These are phyloP conservation scores for Arthromyces matolae DNA, from an alignment of 768 basidiomycete species.

Conservation along the genomic window DNA sequence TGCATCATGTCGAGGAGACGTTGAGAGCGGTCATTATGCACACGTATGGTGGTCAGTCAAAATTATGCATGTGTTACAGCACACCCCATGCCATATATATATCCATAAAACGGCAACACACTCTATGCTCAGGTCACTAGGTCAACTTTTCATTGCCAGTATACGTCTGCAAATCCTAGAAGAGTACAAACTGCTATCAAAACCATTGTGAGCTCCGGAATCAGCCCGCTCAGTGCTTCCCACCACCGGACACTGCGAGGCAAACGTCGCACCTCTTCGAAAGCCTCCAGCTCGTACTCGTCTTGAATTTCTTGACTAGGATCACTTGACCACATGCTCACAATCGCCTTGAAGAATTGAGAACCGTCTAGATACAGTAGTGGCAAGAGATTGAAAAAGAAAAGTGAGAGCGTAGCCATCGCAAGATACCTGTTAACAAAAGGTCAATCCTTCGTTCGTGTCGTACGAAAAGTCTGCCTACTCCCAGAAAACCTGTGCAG, in stretches of 20 bases:
- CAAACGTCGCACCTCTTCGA: slow-evolving; percentile 11
- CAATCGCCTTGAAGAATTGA: slow-evolving; percentile 42
- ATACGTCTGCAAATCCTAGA: slow-evolving; percentile 18
- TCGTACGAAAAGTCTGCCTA: too few species aligned
- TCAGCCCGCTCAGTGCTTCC: slow-evolving; percentile 12
- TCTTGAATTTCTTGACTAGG: slow-evolving; percentile 2
- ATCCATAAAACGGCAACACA: slow-evolving; percentile 6
- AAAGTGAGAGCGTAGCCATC: slow-evolving; percentile 72
- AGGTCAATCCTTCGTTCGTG: too few species aligned
- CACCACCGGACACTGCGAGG: slow-evolving; percentile 19
- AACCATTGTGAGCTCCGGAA: slow-evolving; percentile 20
- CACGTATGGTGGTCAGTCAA: slow-evolving; percentile 23
- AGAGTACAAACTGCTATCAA: slow-evolving; percentile 18
- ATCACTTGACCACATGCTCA: slow-evolving; percentile 12
- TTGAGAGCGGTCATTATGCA: slow-evolving; percentile 17
- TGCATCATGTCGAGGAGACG: slow-evolving; percentile 16
- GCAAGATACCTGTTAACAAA: slow-evolving; percentile 49
- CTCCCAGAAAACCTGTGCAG: slow-evolving; percentile 46
- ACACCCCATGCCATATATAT: slow-evolving; percentile 23
- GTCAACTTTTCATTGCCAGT: not conserved
- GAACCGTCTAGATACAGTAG: slow-evolving; percentile 69
- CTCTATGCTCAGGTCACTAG: not conserved
- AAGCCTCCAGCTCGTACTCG: slow-evolving; percentile 31
- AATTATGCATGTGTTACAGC: slow-evolving; percentile 31
- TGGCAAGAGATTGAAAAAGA: slow-evolving; percentile 79